These are phyloP conservation scores for Xylaria nigripes DNA, from an alignment of 495 filamentous ascomycete species.

Conservation along the genomic window DNA sequence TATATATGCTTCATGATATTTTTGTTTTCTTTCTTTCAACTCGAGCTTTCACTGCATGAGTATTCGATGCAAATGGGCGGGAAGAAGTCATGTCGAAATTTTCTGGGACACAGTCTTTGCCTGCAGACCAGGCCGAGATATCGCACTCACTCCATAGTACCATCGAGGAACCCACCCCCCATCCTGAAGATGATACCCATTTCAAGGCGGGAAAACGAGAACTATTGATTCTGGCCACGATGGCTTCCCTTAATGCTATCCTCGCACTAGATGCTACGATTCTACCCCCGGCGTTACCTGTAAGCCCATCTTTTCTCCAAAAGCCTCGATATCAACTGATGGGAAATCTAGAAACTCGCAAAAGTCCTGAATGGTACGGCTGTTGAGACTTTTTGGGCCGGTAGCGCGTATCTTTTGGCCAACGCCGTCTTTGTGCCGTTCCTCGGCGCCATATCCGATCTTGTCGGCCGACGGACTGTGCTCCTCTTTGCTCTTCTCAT, in stretches of 20 bases:
- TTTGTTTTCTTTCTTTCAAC: too few species aligned
- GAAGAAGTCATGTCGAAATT: background rate
- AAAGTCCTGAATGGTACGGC: constrained; percentile 41
- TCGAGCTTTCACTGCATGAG: too few species aligned
- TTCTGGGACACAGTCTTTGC: background rate
- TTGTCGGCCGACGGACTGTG: constrained; percentile 38
- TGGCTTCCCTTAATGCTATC: constrained; percentile 1
- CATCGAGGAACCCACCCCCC: background rate
- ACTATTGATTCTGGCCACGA: background rate
- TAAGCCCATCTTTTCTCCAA: background rate
- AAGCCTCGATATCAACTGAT: background rate
- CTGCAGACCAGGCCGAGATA: background rate
- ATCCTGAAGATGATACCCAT: background rate
- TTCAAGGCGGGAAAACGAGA: constrained; percentile 1
- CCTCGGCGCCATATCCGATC: constrained; percentile 41
- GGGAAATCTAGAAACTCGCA: constrained; percentile 27
- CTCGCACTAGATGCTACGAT: background rate
- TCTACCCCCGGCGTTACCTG: background rate
- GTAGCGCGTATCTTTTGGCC: constrained; percentile 45
- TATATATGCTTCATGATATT: too few species aligned
- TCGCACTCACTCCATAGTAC: background rate
- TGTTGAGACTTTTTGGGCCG: constrained; percentile 52
- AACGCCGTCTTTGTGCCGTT: constrained; percentile 44
- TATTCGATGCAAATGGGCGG: too few species aligned
- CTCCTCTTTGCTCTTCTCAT: constrained; percentile 44